These are phyloP conservation scores for Prunus armeniaca DNA, from an alignment of 306 rosid species.

Conservation along the genomic window DNA sequence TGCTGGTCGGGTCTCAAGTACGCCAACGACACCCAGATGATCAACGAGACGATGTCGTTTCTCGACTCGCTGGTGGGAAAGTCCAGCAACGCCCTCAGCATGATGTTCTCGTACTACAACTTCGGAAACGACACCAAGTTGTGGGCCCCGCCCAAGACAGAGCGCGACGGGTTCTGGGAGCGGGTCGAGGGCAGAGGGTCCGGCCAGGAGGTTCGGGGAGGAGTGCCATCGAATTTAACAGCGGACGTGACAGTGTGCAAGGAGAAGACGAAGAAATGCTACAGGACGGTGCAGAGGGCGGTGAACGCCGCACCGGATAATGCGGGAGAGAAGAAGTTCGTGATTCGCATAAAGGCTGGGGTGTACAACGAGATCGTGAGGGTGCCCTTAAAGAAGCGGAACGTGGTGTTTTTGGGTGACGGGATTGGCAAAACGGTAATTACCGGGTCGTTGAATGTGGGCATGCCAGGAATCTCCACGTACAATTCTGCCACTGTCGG, in stretches of 20 bases:
- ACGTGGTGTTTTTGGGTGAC: slow-evolving; percentile 70
- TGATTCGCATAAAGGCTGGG: slow-evolving; percentile 65
- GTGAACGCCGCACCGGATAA: slow-evolving; percentile 58
- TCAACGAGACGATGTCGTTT: slow-evolving; percentile 56
- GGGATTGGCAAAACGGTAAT: slow-evolving; percentile 80
- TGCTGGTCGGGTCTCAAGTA: slow-evolving; percentile 76
- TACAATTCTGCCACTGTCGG: slow-evolving; percentile 76
- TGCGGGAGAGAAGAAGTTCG: slow-evolving; percentile 36
- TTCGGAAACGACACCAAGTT: slow-evolving; percentile 44
- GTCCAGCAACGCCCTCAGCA: slow-evolving; percentile 73
- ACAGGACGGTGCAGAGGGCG: slow-evolving; percentile 67
- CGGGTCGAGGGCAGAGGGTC: slow-evolving; percentile 13
- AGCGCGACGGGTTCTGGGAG: slow-evolving; percentile 82
- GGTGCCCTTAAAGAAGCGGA: slow-evolving; percentile 57
- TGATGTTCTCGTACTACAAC: slow-evolving; percentile 51
- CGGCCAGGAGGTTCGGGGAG: slow-evolving; percentile 8
- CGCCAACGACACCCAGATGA: slow-evolving; percentile 69
- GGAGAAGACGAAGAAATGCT: slow-evolving; percentile 18
- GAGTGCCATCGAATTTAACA: slow-evolving; percentile 39
- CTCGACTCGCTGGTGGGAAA: slow-evolving; percentile 25
- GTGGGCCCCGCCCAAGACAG: slow-evolving; percentile 66
- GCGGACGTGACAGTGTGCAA: slow-evolving; percentile 67
- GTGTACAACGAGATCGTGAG: slow-evolving; percentile 74
- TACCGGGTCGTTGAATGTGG: slow-evolving; percentile 56
- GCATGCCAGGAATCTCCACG: slow-evolving; percentile 57